These are phyloP conservation scores for Verticillium dahliae DNA, from an alignment of 2,329 filamentous ascomycete species.

Conservation along the genomic window DNA sequence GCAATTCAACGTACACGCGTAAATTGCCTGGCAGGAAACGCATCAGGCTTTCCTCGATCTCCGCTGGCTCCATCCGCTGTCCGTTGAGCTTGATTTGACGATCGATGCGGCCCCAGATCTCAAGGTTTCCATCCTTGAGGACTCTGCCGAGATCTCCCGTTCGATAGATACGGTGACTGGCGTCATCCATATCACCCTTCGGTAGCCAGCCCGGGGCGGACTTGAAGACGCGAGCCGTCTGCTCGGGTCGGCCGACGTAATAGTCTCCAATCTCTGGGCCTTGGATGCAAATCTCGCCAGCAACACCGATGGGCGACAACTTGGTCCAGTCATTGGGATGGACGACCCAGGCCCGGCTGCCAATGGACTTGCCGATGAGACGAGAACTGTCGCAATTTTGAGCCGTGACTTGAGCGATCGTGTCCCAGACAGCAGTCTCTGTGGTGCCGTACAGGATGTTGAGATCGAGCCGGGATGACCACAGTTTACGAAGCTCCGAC, in stretches of 20 bases:
- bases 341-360: slow-evolving; percentile 14
- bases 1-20: neutral
- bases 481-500: neutral
- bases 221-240: slow-evolving; percentile 1
- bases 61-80: slow-evolving; percentile 23
- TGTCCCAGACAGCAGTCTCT: slow-evolving; percentile 15
- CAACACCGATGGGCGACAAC: slow-evolving; percentile 12
- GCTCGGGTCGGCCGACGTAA: neutral
- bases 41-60: slow-evolving; percentile 19
- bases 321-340: slow-evolving; percentile 9
- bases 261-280: slow-evolving; percentile 3
- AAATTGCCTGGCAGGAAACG: neutral
- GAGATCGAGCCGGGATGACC: neutral
- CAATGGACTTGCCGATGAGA: neutral
- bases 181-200: neutral
- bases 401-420: neutral
- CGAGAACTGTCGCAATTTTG: neutral
- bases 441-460: slow-evolving; percentile 15
- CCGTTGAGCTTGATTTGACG: slow-evolving; percentile 25
- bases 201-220: neutral
- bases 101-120: slow-evolving; percentile 19
- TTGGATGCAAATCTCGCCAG: slow-evolving; percentile 15
- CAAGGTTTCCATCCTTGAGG: slow-evolving; percentile 15
- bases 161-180: slow-evolving; percentile 10
- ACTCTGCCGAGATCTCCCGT: slow-evolving; percentile 16